phyloP scores from a whole-genome alignment of 2,329 filamentous ascomycete genomes.

The Zymoseptoria brevis region DNA sequence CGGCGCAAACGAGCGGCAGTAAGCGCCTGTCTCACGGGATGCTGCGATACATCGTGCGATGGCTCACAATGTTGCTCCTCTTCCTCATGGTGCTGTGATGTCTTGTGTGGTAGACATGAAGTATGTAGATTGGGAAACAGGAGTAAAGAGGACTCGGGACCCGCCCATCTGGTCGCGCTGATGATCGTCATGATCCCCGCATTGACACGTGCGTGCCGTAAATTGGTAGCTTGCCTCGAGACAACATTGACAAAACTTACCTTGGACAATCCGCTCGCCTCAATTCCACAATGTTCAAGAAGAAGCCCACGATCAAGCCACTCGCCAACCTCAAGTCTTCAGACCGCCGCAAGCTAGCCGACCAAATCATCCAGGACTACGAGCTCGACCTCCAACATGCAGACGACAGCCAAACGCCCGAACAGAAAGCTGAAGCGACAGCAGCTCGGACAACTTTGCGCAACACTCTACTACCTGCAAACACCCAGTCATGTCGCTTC shows the following conservation, averaged over 20 bases:
- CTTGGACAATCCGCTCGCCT: neutral
- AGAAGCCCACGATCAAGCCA: slow-evolving; percentile 51
- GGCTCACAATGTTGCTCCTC: neutral
- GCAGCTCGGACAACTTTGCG: slow-evolving; percentile 45
- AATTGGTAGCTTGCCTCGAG: neutral
- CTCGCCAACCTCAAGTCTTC: slow-evolving; percentile 58
- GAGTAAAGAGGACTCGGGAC: neutral
- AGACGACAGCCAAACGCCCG: slow-evolving; percentile 29
- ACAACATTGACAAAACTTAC: neutral
- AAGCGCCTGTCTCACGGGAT: neutral
- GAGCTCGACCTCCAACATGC: slow-evolving; percentile 11
- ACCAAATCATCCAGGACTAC: slow-evolving; percentile 59
- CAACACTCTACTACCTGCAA: slow-evolving; percentile 56
- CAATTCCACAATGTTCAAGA: slow-evolving; percentile 29
- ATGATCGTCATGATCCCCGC: neutral
- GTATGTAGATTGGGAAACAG: neutral
- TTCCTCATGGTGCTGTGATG: neutral
- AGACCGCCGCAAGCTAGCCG: slow-evolving; percentile 58
- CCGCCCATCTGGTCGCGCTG: neutral
- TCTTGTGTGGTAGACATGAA: neutral
- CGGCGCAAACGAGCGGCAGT: neutral
- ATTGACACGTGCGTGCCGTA: neutral
- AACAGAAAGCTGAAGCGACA: slow-evolving; percentile 38
- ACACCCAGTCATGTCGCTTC: slow-evolving; percentile 54
- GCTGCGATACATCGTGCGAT: neutral